Conservation (phyloP, 2,329 filamentous ascomycete genomes). For the Bertia moriformis region DNA sequence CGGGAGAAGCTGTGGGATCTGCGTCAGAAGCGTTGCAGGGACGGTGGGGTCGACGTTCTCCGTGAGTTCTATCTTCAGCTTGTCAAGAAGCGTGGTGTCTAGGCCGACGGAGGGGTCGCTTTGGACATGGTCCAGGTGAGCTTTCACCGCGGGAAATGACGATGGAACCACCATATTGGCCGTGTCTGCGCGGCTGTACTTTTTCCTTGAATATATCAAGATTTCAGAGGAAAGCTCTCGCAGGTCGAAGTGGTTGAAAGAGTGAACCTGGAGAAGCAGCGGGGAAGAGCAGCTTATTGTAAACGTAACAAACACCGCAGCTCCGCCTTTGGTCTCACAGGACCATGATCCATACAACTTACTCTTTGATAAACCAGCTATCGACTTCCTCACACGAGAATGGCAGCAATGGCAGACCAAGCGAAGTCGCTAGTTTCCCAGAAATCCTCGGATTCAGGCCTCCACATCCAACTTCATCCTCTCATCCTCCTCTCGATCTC, state of each 20-base stretch:
- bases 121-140: slow-evolving; percentile 26
- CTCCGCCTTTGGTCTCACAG: too few species aligned
- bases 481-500: slow-evolving; percentile 92
- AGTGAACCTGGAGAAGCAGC: neutral
- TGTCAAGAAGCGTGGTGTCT: slow-evolving; percentile 30
- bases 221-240: neutral
- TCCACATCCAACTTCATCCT: slow-evolving; percentile 76
- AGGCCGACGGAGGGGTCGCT: slow-evolving; percentile 25
- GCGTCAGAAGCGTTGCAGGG: slow-evolving; percentile 20
- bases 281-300: neutral
- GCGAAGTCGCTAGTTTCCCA: slow-evolving; percentile 16
- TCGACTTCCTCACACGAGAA: too few species aligned
- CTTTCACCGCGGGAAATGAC: slow-evolving; percentile 15
- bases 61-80: slow-evolving; percentile 26
- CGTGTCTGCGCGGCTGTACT: too few species aligned
- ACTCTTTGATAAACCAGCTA: too few species aligned
- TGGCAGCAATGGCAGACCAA: neutral
- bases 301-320: neutral
- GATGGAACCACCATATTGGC: neutral
- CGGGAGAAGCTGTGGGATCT: slow-evolving; percentile 32
- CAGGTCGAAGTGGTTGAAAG: neutral
- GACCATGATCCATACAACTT: too few species aligned
- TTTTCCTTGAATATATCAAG: too few species aligned
- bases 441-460: slow-evolving; percentile 44
- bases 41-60: slow-evolving; percentile 16